phyloP scores from a whole-genome alignment of 2,329 filamentous ascomycete genomes.

The Metarhizium anisopliae region DNA sequence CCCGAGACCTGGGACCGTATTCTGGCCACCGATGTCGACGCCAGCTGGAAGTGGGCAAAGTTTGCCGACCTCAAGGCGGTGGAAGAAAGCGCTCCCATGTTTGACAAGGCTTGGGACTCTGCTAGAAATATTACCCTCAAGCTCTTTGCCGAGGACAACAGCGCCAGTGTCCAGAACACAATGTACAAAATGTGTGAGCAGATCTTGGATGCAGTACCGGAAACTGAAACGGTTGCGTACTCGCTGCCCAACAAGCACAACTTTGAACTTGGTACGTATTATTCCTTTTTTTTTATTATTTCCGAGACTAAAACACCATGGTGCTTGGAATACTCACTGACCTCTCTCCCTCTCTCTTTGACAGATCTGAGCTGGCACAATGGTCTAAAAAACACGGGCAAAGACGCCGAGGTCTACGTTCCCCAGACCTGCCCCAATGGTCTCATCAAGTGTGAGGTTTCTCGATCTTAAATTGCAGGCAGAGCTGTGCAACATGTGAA shows the following conservation, averaged over 20 bases:
- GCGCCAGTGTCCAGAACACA: constrained; percentile 87
- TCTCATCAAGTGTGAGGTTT: constrained; percentile 87
- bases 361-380: constrained; percentile 95
- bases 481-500: background rate
- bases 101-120: constrained; percentile 69
- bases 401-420: constrained; percentile 90
- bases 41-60: constrained; percentile 73
- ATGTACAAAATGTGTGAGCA: constrained; percentile 98
- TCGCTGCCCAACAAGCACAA: constrained; percentile 96
- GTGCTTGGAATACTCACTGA: background rate
- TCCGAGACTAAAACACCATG: background rate
- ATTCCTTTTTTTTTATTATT: background rate
- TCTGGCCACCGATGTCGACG: constrained; percentile 85
- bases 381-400: constrained; percentile 86
- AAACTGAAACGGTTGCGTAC: constrained; percentile 68
- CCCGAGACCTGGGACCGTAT: constrained; percentile 92
- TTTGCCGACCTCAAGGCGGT: constrained; percentile 63
- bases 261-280: constrained; percentile 67
- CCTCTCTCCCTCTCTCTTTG: background rate
- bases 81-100: constrained; percentile 51
- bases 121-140: constrained; percentile 83
- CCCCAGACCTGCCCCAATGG: constrained; percentile 91
- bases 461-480: constrained; percentile 32
- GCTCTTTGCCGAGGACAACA: constrained; percentile 83
- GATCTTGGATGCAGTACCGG: constrained; percentile 68